These are phyloP conservation scores for Malassezia sp. DNA, from an alignment of 1,284 basidiomycete species.

Conservation along the genomic window DNA sequence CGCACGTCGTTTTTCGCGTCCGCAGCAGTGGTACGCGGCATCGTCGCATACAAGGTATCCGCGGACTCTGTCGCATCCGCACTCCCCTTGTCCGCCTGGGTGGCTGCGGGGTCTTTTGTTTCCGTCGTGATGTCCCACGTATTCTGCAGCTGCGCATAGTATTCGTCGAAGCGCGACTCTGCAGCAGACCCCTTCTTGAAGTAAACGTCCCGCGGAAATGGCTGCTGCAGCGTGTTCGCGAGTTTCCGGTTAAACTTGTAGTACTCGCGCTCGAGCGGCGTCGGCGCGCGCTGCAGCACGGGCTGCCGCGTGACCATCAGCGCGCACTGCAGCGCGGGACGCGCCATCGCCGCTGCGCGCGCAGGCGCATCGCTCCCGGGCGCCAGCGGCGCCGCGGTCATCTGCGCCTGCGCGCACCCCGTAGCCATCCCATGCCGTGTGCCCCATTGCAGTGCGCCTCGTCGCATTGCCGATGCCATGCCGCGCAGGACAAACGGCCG, in stretches of 20 bases:
- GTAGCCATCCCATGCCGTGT: background rate
- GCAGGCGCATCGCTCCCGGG: no score
- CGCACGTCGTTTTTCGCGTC: slow-evolving; percentile 57
- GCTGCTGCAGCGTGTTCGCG: slow-evolving; percentile 72
- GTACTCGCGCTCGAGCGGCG: slow-evolving; percentile 70
- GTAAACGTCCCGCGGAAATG: slow-evolving; percentile 80
- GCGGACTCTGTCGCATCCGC: no score
- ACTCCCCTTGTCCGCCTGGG: slow-evolving; percentile 8
- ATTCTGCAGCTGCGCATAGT: slow-evolving; percentile 48
- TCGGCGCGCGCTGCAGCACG: slow-evolving; percentile 64
- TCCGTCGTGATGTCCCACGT: slow-evolving; percentile 18
- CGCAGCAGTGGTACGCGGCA: slow-evolving; percentile 51
- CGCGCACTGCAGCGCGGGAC: slow-evolving; percentile 20
- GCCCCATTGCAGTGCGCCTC: background rate
- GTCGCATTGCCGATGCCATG: background rate
- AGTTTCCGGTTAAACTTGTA: slow-evolving; percentile 74
- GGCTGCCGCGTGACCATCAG: slow-evolving; percentile 75
- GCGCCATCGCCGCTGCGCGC: no score
- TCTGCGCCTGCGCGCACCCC: no score
- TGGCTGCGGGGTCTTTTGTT: background rate
- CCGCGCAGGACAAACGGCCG: background rate
- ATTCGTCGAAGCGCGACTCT: slow-evolving; percentile 63
- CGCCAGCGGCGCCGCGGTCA: no score
- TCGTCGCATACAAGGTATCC: slow-evolving; percentile 56
- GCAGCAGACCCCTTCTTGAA: slow-evolving; percentile 85